Percentiles rank a stretch among this genome's conserved stretches.
Conservation (phyloP, 441 rosid genomes). For the Bruguiera hainesii region DNA sequence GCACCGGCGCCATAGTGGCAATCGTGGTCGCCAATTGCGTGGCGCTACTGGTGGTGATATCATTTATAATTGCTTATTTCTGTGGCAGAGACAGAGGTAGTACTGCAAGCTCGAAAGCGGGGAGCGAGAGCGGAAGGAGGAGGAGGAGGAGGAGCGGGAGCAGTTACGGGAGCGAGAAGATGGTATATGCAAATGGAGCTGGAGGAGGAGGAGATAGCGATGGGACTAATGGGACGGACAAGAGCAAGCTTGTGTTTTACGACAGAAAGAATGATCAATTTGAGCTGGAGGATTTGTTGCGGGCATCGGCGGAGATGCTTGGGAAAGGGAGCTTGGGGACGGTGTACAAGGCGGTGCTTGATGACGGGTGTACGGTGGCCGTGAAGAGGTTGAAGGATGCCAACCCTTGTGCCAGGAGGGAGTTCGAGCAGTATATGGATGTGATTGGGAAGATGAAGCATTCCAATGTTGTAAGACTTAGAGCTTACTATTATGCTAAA, state of each 20-base stretch:
- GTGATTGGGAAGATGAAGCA: conserved; percentile 77
- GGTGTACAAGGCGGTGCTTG: conserved; percentile 87
- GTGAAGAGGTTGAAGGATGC: conserved; percentile 91
- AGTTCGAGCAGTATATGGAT: conserved; percentile 94
- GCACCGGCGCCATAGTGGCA: conserved; percentile 57
- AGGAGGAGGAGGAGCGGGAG: not conserved
- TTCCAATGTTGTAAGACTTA: conserved; percentile 65
- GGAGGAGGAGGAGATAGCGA: conserved; percentile 47
- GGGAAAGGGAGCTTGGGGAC: conserved; percentile 94
- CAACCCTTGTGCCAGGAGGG: conserved; percentile 82
- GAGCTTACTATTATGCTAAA: conserved; percentile 92
- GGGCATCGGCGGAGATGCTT: conserved; percentile 95
- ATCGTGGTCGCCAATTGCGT: conserved; percentile 63
- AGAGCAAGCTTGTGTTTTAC: conserved; percentile 74
- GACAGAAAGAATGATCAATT: conserved; percentile 62
- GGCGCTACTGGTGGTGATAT: conserved; percentile 46
- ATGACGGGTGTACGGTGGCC: conserved; percentile 65
- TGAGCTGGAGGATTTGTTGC: conserved; percentile 79
- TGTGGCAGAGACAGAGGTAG: conserved; percentile 44
- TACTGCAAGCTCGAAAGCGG: not conserved
- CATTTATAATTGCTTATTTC: conserved; percentile 62
- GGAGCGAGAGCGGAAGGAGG: conserved; percentile 57
- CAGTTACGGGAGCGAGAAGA: conserved; percentile 3
- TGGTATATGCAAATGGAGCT: not conserved
- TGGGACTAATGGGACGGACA: conserved; percentile 61